A percentile compares a stretch with the other conserved stretches of the same genome.
These are phyloP conservation scores for Silene noctiflora DNA, from an alignment of 179 eudicot species.

Conservation along the genomic window DNA sequence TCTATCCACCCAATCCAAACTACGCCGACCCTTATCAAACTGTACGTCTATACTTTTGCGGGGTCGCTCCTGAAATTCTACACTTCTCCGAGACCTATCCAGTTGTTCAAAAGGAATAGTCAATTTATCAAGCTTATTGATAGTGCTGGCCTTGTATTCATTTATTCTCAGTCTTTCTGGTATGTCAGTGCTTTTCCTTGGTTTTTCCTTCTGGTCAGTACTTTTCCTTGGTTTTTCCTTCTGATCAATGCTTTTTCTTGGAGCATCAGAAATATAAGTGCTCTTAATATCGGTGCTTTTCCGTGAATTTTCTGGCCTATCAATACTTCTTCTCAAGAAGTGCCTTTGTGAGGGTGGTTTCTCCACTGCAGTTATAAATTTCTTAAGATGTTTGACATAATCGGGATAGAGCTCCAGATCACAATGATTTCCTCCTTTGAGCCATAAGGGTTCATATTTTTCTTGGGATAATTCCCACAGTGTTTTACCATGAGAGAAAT, in stretches of 20 bases:
- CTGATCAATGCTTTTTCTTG: constrained; percentile 48
- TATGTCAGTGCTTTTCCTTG: constrained; percentile 67
- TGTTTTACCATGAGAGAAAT: constrained; percentile 86
- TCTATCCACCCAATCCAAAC: constrained; percentile 93
- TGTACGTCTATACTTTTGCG: constrained; percentile 69
- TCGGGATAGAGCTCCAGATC: constrained; percentile 87
- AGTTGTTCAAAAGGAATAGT: constrained; percentile 64
- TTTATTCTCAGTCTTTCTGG: constrained; percentile 41
- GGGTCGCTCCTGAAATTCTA: constrained; percentile 64
- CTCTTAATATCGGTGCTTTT: constrained; percentile 66
- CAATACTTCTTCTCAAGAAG: constrained; percentile 63
- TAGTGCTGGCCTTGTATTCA: constrained; percentile 46
- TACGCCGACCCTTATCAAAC: constrained; percentile 66
- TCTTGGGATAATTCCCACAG: constrained; percentile 75
- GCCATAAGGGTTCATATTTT: constrained; percentile 90
- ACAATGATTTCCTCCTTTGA: constrained; percentile 93
- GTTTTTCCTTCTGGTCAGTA: constrained; percentile 59
- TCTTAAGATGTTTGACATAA: constrained; percentile 82
- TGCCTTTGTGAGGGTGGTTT: constrained; percentile 71
- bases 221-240: constrained; percentile 61
- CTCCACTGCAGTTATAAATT: constrained; percentile 60
- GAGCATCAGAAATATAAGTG: constrained; percentile 59
- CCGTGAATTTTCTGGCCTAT: constrained; percentile 58
- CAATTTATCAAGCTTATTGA: constrained; percentile 55
- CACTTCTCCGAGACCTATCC: constrained; percentile 82